Base-by-base conservation (phyloP, 139 green algal species). In the Dunaliella sp. region DNA sequence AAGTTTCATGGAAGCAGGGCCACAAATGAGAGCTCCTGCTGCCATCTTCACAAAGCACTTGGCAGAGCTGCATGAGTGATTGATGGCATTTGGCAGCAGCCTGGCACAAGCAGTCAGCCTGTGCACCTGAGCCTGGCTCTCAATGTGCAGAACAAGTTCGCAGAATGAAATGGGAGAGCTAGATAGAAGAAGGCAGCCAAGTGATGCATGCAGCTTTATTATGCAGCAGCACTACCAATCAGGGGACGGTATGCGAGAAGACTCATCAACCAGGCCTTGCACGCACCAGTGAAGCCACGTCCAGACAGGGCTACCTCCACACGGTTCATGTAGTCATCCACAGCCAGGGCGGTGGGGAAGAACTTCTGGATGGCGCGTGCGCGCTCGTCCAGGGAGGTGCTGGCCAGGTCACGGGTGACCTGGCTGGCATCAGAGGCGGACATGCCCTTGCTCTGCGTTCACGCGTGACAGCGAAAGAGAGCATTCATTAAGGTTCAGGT, bases 301-400 rank as follows among this genome's bases (percentile, higher is more conserved):
- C 88, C 88, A 72, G 83, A 90, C 0, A 97, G 91, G 25, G 90
- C 93, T 24, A 88, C 91, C 86, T 97, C 93, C 58, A 95, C 65
- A 57, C 95, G 93, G 22, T 90, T 83, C 57, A 98, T 89, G 86
- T 96, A 96, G 89, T 98, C 95, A 79, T 98, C 95, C 25, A 95
- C 86, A 26, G 92, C 91, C 74, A 97, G 38, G 28, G 94, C 86
- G 37, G 77, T 88, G 26, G 93, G 91, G 90, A 97, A 98, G 84
- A 94, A 85, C 80, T 92, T 77, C 33, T n/a, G 33, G 2, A 91
- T 85, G 37, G 85, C 31, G 35, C 73, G 28, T 72, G 85, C 81
- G n/a, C 76, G 76, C 76, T 81, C n/a, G 30, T 33, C 76, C n/a
- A 81, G 76, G n/a, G 76, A 38, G 76, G 76, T 33, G 76, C n/a